A percentile compares a stretch with the other conserved stretches of the same genome.
phyloP scores from a whole-genome alignment of 176 grass and related monocot species.

The Oryza longistaminata region DNA sequence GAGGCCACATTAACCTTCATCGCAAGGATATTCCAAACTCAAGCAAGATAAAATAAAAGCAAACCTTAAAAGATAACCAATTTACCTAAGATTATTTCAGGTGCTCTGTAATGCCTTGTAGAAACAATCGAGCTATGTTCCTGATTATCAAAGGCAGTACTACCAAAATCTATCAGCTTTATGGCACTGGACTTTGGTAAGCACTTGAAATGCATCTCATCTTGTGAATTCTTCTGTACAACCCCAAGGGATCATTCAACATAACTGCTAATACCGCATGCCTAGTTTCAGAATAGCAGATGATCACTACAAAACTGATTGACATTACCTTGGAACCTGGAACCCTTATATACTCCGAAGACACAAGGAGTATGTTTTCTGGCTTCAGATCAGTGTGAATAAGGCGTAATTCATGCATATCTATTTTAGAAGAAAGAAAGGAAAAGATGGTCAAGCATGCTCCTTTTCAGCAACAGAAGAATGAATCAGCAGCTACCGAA shows the following conservation, averaged over 20 bases:
- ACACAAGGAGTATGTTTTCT: slow-evolving; percentile 96
- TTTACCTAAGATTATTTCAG: slow-evolving; percentile 99
- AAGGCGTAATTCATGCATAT: slow-evolving; percentile 92
- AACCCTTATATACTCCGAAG: slow-evolving; percentile 85
- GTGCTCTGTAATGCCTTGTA: slow-evolving; percentile 99
- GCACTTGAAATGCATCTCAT: slow-evolving; percentile 82
- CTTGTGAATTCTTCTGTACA: slow-evolving; percentile 81
- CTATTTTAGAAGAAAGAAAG: slow-evolving; percentile 56
- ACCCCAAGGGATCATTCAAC: slow-evolving; percentile 61
- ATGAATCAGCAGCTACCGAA: slow-evolving; percentile 48
- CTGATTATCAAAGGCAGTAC: slow-evolving; percentile 82
- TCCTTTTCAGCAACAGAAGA: slow-evolving; percentile 36
- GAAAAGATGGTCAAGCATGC: slow-evolving; percentile 55
- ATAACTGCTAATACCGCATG: slow-evolving; percentile 44
- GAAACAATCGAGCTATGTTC: slow-evolving; percentile 93
- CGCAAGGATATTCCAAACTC: slow-evolving; percentile 38
- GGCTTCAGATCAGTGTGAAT: slow-evolving; percentile 99
- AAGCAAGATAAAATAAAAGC: slow-evolving; percentile 51
- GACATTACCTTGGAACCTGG: slow-evolving; percentile 75
- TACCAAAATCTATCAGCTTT: slow-evolving; percentile 99
- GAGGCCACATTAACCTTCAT: slow-evolving; percentile 22
- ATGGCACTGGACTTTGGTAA: slow-evolving; percentile 98
- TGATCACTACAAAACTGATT: slow-evolving; percentile 38
- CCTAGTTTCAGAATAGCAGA: slow-evolving; percentile 47
- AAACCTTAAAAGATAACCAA: slow-evolving; percentile 50